Evolutionary conservation across 108 stramenopile species (phyloP), one percentile per base, ranked within the genome.

Genomic region (Nannochloropsis gaditana): DNA sequence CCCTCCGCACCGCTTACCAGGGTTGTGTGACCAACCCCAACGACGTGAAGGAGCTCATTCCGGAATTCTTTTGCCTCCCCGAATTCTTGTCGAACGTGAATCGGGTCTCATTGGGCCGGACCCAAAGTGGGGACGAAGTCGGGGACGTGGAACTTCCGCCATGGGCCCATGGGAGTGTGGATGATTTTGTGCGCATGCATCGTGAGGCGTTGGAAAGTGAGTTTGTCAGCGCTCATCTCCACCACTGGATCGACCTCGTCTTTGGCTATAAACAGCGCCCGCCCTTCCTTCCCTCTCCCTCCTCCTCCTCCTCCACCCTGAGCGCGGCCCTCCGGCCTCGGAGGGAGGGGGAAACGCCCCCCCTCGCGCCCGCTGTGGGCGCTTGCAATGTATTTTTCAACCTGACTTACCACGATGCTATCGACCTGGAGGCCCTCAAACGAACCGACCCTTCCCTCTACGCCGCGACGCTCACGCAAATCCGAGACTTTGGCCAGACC

Each of bases 231-330:
- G 87, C 88, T 17, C 89, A 95, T 82, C 88, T 99, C 6, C 93
- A 96, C 89, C 90, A 92, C 83, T 99, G 98, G 98, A 92, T 99
- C 81, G 98, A 99, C 84, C 91, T 99, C 43, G 94, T 99, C 31
- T 99, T 99, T 88, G 98, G 98, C 9, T 94, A 91, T 91, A 95
- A 96, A 82, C 97, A 99, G 82, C 91, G 50, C 44, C 86, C 86
- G 2, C 86, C 86, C 21, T 81, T 21, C 1, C 86, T 86, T 1
- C 47, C 47, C 10, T 50, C 47, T 15, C 10, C 47, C 47, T 50
- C 47, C 47, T 50, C 47, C 11, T 50, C 47, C 47, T 50, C 47
- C 47, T 50, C 47, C 47, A 15, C 47, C 47, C 15, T 50, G 47
- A 15, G 10, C 11, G 1, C 10, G 11, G 47, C 47, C 15, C 11